A percentile compares a stretch with the other conserved stretches of the same genome.
phyloP scores from a whole-genome alignment of 2,329 filamentous ascomycete species.

The Penicillium fuscoglaucum region DNA sequence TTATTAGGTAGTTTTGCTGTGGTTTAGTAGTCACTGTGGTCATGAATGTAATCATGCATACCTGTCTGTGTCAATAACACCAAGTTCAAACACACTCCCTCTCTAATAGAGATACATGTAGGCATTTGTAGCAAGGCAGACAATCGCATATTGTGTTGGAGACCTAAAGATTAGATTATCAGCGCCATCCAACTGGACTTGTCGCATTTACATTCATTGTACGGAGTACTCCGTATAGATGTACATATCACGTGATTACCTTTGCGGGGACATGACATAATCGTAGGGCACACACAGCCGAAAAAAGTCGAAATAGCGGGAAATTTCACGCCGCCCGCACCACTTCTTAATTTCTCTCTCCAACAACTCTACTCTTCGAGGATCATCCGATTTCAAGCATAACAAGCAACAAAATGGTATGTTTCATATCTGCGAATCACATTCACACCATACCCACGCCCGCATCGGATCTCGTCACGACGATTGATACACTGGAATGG shows the following conservation, averaged over 20 bases:
- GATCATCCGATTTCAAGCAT: slow-evolving; percentile 52
- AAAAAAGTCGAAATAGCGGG: slow-evolving; percentile 31
- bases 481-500: slow-evolving; percentile 13
- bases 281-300: slow-evolving; percentile 37
- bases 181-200: neutral
- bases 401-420: slow-evolving; percentile 50
- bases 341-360: slow-evolving; percentile 25
- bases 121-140: neutral
- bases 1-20: slow-evolving; percentile 12
- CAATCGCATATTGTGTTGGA: neutral
- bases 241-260: slow-evolving; percentile 5
- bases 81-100: neutral
- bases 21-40: slow-evolving; percentile 1
- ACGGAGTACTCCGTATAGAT: neutral
- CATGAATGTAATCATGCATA: neutral
- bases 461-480: neutral
- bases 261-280: slow-evolving; percentile 22
- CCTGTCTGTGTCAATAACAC: neutral
- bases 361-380: slow-evolving; percentile 50
- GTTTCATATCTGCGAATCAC: slow-evolving; percentile 11
- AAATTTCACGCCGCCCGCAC: slow-evolving; percentile 20
- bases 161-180: neutral
- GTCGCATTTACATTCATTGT: neutral
- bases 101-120: neutral
- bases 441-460: neutral